Conservation (phyloP, 345 rosid genomes). For the Eucalyptus brandiana region DNA sequence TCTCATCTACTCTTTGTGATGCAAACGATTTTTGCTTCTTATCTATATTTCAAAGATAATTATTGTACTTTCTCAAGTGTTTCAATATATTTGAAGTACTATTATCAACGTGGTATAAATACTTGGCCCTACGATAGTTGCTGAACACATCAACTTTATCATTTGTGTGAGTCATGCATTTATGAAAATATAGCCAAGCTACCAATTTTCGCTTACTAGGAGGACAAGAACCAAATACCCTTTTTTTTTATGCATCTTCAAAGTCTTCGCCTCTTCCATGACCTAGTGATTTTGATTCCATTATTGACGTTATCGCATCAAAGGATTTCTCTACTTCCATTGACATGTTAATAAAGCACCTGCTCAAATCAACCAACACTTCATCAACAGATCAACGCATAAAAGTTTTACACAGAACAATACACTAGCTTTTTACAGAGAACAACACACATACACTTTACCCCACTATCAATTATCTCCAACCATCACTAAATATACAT, state of each 20-base stretch:
- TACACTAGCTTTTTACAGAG: neutral
- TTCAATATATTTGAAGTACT: neutral
- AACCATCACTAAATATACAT: neutral
- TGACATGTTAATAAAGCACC: neutral
- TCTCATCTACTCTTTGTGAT: neutral
- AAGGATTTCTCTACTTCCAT: neutral
- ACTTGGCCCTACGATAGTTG: neutral
- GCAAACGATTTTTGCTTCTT: too few species aligned
- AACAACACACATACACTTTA: neutral
- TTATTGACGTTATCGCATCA: neutral
- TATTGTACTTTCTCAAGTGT: neutral
- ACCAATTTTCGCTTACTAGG: neutral
- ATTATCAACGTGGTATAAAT: too few species aligned
- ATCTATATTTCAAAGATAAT: accelerated
- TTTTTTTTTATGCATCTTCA: neutral
- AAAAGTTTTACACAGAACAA: too few species aligned
- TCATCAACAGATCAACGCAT: neutral
- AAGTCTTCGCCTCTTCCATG: neutral
- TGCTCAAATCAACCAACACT: neutral
- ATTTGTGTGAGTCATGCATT: neutral
- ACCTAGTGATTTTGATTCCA: neutral
- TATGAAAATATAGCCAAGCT: neutral
- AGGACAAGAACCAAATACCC: neutral
- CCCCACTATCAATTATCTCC: neutral
- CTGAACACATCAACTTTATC: neutral